Evolutionary conservation across 1,139 yeast species (phyloP), one percentile per base, ranked within the genome.

Genomic region (Taphrina wiesneri): DNA sequence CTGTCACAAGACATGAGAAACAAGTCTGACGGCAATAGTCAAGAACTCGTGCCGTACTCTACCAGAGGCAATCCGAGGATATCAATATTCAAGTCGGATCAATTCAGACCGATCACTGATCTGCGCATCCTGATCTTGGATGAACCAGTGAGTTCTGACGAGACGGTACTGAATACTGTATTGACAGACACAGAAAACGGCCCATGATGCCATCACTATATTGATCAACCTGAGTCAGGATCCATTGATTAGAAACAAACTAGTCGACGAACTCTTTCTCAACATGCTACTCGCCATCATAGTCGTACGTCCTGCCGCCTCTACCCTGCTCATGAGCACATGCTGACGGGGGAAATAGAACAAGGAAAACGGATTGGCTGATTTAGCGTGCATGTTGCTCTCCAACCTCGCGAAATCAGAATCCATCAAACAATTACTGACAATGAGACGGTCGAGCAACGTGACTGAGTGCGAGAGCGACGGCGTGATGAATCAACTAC

Each of bases 381-480:
- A 90, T 73, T 81, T 91, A 70, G 87, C 86, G 83, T 85, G 95
- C 74, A 92, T 93, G 70, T 79, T 93, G 69, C 81, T 93, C 71
- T 85, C 96, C 46, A 93, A 93, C 74, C 76, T 93, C 72, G 93
- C 96, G 26, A 91, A 91, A 73, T 85, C 84, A 71, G 93, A 89
- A 72, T 77, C 79, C 23, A 85, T 90, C 62, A 80, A 83, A 63
- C 79, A 79, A 64, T 74, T 89, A 0, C 82, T 90, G 36, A 56
- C 67, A 2, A 51, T 61, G 23, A 21, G 39, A 32, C 41, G 56
- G 32, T 53, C 53, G 43, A 43, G 74, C 26, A 77, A 79, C 67
- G 75, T 74, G 51, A 74, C 75, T 0, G 74, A 82, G 2, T 87
- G 86, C 77, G 81, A 81, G 71, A 86, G 92, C 67, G 73, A 73